phyloP scores from a whole-genome alignment of 148 eudicot genomes.

The Camellia japonica region DNA sequence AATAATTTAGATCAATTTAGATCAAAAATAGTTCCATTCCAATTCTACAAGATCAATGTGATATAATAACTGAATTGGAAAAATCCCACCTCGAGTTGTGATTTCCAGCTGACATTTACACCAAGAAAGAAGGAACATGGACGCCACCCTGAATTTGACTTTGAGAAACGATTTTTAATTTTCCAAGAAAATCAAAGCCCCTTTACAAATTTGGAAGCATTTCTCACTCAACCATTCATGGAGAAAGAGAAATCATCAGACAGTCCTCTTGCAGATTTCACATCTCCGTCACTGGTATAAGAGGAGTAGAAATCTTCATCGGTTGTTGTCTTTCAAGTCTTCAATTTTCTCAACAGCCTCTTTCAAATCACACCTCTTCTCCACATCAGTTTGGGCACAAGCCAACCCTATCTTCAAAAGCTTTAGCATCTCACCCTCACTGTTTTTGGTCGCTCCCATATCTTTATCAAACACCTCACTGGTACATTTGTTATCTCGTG shows the following conservation, averaged over 20 bases:
- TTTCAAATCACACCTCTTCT: conserved; percentile 64
- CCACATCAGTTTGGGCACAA: conserved; percentile 58
- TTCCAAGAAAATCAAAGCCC: neutral
- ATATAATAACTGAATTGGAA: neutral
- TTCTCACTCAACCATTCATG: neutral
- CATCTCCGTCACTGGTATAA: conserved; percentile 33
- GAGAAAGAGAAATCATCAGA: conserved; percentile 40
- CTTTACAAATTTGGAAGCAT: neutral
- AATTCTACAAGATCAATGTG: neutral
- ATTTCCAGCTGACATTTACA: neutral
- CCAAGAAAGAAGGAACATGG: neutral
- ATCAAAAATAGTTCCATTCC: neutral
- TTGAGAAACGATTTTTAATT: neutral
- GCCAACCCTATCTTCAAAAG: conserved; percentile 55
- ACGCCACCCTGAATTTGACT: neutral
- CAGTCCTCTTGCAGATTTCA: conserved; percentile 43
- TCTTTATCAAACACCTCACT: conserved; percentile 51
- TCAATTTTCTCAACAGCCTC: conserved; percentile 61
- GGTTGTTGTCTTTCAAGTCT: conserved; percentile 53
- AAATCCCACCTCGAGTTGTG: neutral
- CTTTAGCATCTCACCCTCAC: conserved; percentile 67
- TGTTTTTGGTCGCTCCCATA: conserved; percentile 33
- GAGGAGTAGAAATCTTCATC: conserved; percentile 59
- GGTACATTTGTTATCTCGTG: conserved; percentile 13
- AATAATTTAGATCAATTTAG: neutral